These are phyloP conservation scores for Ganoderma lucidum DNA, from an alignment of 1,284 basidiomycete genomes.

Conservation along the genomic window DNA sequence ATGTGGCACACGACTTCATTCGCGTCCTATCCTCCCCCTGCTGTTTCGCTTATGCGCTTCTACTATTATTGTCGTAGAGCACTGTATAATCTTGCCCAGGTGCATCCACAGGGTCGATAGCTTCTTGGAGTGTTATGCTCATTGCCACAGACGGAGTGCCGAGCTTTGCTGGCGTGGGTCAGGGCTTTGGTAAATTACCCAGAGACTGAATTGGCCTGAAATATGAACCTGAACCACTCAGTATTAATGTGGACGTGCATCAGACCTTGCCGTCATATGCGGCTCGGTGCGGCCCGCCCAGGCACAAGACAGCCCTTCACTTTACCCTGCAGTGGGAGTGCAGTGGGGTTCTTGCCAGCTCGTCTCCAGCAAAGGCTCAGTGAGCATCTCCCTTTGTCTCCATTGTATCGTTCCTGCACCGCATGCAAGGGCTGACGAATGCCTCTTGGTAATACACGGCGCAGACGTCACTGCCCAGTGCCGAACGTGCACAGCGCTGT, in stretches of 20 bases:
- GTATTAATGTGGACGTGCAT: too few species aligned
- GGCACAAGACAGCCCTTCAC: background rate
- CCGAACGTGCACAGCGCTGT: background rate
- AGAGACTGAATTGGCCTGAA: background rate
- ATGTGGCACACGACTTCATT: background rate
- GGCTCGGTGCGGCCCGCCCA: background rate
- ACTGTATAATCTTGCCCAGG: background rate
- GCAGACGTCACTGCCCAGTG: background rate
- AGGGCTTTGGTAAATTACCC: background rate
- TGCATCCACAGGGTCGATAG: background rate
- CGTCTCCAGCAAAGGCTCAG: background rate
- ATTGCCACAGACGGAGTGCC: background rate
- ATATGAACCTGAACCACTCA: background rate
- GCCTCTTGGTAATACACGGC: background rate
- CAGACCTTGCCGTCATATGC: background rate
- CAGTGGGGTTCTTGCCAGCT: background rate
- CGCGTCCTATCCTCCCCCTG: background rate
- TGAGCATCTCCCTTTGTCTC: background rate
- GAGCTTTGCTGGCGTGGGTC: background rate
- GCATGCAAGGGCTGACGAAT: background rate
- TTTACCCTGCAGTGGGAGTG: background rate
- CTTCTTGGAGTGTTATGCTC: background rate
- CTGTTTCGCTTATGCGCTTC: background rate
- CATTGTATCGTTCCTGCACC: background rate
- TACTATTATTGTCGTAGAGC: background rate